Percentiles rank a stretch among this genome's conserved stretches.
Evolutionary conservation across 208 protist genomes (phyloP).

Genomic region (Acanthamoeba castellanii): DNA sequence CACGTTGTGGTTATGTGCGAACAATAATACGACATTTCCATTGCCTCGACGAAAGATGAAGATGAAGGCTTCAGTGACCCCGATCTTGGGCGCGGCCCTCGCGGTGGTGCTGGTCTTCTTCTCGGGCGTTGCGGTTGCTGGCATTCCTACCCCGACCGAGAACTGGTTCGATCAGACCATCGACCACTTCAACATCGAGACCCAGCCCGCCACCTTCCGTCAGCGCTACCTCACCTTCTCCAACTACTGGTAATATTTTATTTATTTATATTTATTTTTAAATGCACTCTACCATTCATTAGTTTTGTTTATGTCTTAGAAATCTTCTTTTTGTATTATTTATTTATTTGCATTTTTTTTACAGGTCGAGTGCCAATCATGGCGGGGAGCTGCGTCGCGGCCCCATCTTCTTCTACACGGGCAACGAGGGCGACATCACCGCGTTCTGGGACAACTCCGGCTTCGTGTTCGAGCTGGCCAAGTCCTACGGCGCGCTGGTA

Average conservation of each 20-base stretch:
- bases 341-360: not conserved
- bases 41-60: too few species aligned
- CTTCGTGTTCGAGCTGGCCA: constrained; percentile 88
- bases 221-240: constrained; percentile 63
- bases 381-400: not conserved
- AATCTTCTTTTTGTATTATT: not conserved
- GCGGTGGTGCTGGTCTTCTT: not conserved
- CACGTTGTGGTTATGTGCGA: not conserved
- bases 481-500: constrained; percentile 88
- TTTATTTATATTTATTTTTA: constrained; percentile 40
- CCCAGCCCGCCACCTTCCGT: constrained; percentile 5
- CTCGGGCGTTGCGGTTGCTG: not conserved
- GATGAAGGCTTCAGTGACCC: too few species aligned
- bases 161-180: constrained; percentile 65
- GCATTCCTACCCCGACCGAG: not conserved
- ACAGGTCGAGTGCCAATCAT: not conserved
- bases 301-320: not conserved
- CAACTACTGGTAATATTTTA: not conserved
- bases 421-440: constrained; percentile 82
- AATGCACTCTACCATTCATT: not conserved
- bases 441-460: constrained; percentile 82
- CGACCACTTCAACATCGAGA: constrained; percentile 73
- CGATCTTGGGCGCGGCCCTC: too few species aligned
- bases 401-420: constrained; percentile 76
- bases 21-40: too few species aligned